These are phyloP conservation scores for Hypoxylon perforatum DNA, from an alignment of 495 filamentous ascomycete species.

Conservation along the genomic window DNA sequence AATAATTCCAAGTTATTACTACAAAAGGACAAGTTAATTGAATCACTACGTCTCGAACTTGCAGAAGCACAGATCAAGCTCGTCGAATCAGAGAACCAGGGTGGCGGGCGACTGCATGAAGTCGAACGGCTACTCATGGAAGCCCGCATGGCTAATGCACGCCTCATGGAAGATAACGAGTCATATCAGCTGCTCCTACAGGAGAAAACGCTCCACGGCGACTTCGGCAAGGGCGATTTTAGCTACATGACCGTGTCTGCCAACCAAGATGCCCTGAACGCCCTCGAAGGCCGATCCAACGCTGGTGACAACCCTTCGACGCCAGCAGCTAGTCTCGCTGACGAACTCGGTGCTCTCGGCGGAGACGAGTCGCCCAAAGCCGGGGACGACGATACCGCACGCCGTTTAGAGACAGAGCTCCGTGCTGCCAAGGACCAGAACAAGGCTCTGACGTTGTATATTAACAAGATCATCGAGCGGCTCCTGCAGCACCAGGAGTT, in stretches of 20 bases:
- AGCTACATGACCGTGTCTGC: constrained; percentile 71
- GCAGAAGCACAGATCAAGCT: constrained; percentile 96
- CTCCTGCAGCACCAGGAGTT: constrained; percentile 94
- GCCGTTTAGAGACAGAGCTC: constrained; percentile 80
- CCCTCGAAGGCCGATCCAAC: constrained; percentile 62
- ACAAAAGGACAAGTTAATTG: constrained; percentile 96
- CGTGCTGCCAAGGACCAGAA: constrained; percentile 91
- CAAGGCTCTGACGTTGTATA: constrained; percentile 95
- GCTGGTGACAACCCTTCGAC: constrained; percentile 50
- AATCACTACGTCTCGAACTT: constrained; percentile 88
- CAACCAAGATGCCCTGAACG: constrained; percentile 66
- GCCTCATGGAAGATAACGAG: constrained; percentile 98
- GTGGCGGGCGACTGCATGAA: constrained; percentile 84
- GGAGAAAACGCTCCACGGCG: constrained; percentile 93
- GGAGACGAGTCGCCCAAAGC: constrained; percentile 60
- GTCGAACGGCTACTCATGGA: constrained; percentile 90
- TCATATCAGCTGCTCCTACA: constrained; percentile 94
- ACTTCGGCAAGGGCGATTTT: constrained; percentile 84
- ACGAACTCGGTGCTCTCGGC: constrained; percentile 75
- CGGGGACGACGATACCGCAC: constrained; percentile 66
- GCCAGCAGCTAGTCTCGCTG: constrained; percentile 78
- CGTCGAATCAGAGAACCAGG: constrained; percentile 92
- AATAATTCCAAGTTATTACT: constrained; percentile 88
- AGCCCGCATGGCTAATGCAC: constrained; percentile 90
- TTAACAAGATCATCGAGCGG: constrained; percentile 97